Evolutionary conservation across 2,329 filamentous ascomycete genomes (phyloP).

Genomic region (Esteya vermicola): DNA sequence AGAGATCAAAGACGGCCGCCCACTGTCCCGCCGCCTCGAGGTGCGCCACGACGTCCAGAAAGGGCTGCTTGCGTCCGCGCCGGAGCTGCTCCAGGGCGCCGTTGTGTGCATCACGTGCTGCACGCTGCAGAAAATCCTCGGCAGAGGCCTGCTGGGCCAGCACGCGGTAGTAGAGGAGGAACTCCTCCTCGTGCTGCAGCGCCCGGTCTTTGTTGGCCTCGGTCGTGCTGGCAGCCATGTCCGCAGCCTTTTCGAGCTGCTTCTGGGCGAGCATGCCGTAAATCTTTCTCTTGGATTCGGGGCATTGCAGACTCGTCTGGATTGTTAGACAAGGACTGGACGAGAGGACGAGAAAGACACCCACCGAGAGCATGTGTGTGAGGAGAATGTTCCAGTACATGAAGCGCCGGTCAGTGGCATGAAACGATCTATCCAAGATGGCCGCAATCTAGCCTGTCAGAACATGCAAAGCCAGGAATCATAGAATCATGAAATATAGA

Average conservation of each 20-base stretch:
- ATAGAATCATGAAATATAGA: not conserved
- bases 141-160: constrained; percentile 26
- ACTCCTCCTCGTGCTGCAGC: constrained; percentile 34
- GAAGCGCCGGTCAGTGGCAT: constrained; percentile 29
- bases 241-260: constrained; percentile 31
- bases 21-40: constrained; percentile 26
- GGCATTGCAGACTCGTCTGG: constrained; percentile 30
- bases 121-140: constrained; percentile 25
- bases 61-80: constrained; percentile 30
- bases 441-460: constrained; percentile 36
- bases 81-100: constrained; percentile 29
- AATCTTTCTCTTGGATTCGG: constrained; percentile 33
- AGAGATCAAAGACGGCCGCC: constrained; percentile 27
- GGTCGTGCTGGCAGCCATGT: constrained; percentile 12
- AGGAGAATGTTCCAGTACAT: constrained; percentile 42
- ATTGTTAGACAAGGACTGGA: too few relatives aligned
- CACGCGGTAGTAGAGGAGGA: constrained; percentile 33
- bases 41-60: constrained; percentile 24
- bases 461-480: too few relatives aligned
- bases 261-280: constrained; percentile 36
- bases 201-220: constrained; percentile 12
- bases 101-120: constrained; percentile 23
- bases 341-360: not conserved
- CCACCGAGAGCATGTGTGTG: constrained; percentile 38
- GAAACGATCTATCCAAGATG: constrained; percentile 33